Conservation (phyloP, 192 early-diverging fungal species). For the Coemansia umbellata region DNA sequence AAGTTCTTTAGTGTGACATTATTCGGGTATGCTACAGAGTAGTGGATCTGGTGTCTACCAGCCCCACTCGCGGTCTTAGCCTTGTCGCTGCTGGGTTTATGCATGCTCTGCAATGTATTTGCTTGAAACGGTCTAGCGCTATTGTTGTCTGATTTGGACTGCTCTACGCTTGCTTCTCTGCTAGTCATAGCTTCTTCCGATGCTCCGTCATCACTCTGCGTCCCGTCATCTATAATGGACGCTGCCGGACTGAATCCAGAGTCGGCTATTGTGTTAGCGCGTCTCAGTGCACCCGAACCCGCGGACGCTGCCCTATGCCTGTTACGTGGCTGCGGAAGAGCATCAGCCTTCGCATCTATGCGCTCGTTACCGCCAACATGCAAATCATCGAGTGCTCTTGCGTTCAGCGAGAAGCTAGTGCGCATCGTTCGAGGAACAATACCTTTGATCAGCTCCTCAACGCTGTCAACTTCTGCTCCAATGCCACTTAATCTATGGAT, state of each 20-base stretch:
- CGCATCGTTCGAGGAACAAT: conserved; percentile 10
- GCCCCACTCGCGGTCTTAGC: not conserved
- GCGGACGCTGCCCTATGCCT: conserved; percentile 18
- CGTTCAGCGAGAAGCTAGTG: conserved; percentile 44
- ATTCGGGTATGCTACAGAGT: conserved; percentile 63
- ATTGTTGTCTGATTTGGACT: too few species aligned
- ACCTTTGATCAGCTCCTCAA: conserved; percentile 10
- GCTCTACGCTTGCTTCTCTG: not conserved
- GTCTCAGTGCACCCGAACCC: conserved; percentile 19
- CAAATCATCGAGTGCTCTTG: conserved; percentile 19
- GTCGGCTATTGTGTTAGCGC: conserved; percentile 12
- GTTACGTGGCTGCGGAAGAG: conserved; percentile 29
- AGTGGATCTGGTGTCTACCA: conserved; percentile 39
- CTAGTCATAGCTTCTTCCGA: not conserved
- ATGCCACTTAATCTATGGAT: not conserved
- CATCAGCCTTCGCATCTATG: conserved; percentile 47
- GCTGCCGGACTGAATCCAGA: not conserved
- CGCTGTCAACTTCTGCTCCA: conserved; percentile 11
- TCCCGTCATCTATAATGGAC: not conserved
- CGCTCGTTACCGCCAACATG: conserved; percentile 35
- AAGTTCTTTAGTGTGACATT: conserved; percentile 64
- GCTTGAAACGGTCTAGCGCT: too few species aligned
- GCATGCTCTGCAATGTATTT: not conserved
- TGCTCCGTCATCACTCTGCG: conserved; percentile 15
- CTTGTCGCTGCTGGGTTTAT: not conserved